These are phyloP conservation scores for Clavariopsis aquatica DNA, from an alignment of 495 filamentous ascomycete genomes.

Conservation along the genomic window DNA sequence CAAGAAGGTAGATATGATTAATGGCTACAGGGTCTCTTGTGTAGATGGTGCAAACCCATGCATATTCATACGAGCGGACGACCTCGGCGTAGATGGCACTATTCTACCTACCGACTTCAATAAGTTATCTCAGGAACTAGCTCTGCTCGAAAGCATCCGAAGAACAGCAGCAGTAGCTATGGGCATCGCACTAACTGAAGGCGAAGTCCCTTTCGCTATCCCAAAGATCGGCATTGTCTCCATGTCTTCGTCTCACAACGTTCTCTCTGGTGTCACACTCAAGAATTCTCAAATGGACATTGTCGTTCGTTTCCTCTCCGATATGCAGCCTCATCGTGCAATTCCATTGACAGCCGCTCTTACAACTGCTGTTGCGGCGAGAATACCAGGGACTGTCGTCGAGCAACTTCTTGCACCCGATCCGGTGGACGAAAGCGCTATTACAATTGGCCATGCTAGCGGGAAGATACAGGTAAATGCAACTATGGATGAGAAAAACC, in stretches of 20 bases:
- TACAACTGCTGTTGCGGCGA: conserved; percentile 60
- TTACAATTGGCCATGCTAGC: conserved; percentile 63
- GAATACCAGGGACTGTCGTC: conserved; percentile 46
- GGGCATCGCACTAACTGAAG: conserved; percentile 54
- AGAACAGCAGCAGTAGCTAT: conserved; percentile 61
- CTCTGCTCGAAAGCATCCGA: conserved; percentile 61
- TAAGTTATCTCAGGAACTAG: conserved; percentile 50
- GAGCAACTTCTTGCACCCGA: conserved; percentile 24
- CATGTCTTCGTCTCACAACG: conserved; percentile 45
- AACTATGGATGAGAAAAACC: conserved; percentile 46
- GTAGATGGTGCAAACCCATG: conserved; percentile 71
- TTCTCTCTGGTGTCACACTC: conserved; percentile 41
- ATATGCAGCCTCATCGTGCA: conserved; percentile 65
- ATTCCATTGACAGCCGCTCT: conserved; percentile 63
- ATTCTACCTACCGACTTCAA: conserved; percentile 58
- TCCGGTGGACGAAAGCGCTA: conserved; percentile 44
- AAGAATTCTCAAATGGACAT: conserved; percentile 29
- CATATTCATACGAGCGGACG: conserved; percentile 59
- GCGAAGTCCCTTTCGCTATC: conserved; percentile 57
- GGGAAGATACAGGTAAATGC: conserved; percentile 61
- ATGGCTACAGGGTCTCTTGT: conserved; percentile 55
- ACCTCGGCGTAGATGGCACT: conserved; percentile 53
- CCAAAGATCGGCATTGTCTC: conserved; percentile 69
- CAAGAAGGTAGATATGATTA: conserved; percentile 55
- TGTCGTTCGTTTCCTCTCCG: conserved; percentile 44